Conservation (phyloP, 352 stramenopile genomes). For the Pilasporangium apinafurcum region DNA sequence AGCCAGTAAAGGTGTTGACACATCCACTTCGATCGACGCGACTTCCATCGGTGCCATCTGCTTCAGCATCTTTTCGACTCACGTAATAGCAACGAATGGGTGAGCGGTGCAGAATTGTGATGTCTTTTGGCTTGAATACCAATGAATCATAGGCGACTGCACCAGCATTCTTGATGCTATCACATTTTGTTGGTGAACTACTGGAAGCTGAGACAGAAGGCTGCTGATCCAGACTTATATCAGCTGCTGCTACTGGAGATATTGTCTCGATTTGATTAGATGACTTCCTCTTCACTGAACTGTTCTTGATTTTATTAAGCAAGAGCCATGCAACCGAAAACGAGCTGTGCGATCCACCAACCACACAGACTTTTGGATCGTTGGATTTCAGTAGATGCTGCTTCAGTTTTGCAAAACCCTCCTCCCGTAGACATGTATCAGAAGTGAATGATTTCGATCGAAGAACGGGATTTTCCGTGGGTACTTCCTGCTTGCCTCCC, state of each 20-base stretch:
- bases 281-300: too few species aligned
- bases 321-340: constrained; percentile 82
- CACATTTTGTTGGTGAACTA: constrained; percentile 6
- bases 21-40: constrained; percentile 56
- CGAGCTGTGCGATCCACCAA: constrained; percentile 80
- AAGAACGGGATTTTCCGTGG: constrained; percentile 23
- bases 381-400: constrained; percentile 35
- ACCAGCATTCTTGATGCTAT: constrained; percentile 11
- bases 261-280: too few species aligned
- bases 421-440: constrained; percentile 53
- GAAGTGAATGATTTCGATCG: constrained; percentile 58
- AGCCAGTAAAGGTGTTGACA: constrained; percentile 81
- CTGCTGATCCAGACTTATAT: neutral
- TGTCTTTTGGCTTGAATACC: constrained; percentile 61
- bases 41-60: constrained; percentile 49
- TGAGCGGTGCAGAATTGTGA: constrained; percentile 75
- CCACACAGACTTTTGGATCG: constrained; percentile 62
- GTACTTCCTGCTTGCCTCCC: constrained; percentile 50
- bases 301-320: constrained; percentile 44
- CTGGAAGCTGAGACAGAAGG: neutral
- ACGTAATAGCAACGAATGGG: constrained; percentile 76
- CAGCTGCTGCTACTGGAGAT: neutral
- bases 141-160: constrained; percentile 4
- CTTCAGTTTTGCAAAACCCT: constrained; percentile 48
- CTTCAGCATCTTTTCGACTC: constrained; percentile 72